These are phyloP conservation scores for Pharus latifolius DNA, from an alignment of 176 grass and related monocot species.

Conservation along the genomic window DNA sequence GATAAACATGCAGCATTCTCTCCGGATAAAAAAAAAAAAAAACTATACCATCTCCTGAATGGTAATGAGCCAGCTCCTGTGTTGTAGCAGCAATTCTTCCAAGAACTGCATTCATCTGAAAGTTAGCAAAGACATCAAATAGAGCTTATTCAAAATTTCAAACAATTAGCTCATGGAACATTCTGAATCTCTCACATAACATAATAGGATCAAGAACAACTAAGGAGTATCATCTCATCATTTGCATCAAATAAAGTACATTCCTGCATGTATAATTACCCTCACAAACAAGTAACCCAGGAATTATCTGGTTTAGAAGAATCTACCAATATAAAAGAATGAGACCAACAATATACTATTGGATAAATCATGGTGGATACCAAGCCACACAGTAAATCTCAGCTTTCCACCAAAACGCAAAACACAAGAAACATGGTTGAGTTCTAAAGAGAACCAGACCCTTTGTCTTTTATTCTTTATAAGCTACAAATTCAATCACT, in stretches of 20 bases:
- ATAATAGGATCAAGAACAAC: background rate
- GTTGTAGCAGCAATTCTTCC: constrained; percentile 85
- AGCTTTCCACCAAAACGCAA: background rate
- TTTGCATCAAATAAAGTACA: background rate
- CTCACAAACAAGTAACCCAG: background rate
- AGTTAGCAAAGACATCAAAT: constrained; percentile 34
- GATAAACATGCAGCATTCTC: background rate
- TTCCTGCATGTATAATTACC: background rate
- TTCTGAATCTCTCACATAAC: background rate
- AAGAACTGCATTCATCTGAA: constrained; percentile 96
- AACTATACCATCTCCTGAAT: constrained; percentile 80
- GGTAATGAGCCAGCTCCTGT: constrained; percentile 90
- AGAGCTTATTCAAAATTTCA: constrained; percentile 10
- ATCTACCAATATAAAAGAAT: background rate
- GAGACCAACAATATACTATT: background rate
- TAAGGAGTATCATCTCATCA: background rate
- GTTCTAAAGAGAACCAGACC: background rate
- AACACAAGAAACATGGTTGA: background rate
- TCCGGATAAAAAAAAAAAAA: too few species aligned
- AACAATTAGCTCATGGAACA: background rate
- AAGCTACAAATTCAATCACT: background rate
- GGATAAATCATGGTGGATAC: background rate
- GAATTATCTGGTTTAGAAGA: background rate
- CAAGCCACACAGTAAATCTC: background rate
- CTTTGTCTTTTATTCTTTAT: background rate